Conservation (phyloP, 257 asterid species). For the Solanum commersonii region DNA sequence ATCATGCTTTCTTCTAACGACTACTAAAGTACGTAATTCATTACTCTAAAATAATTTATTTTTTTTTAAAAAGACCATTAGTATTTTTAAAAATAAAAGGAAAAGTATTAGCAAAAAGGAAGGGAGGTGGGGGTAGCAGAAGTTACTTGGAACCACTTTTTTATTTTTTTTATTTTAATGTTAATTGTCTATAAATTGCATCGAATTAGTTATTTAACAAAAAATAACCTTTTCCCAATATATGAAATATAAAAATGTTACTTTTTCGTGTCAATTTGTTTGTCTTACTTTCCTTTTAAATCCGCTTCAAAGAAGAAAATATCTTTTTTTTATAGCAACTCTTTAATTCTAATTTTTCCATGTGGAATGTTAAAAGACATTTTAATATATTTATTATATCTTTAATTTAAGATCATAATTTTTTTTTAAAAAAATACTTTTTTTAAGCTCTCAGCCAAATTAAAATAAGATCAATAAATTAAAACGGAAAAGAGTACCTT, state of each 20-base stretch:
- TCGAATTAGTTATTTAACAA: background rate
- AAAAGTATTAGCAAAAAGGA: background rate
- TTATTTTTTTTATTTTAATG: background rate
- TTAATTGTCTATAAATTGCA: background rate
- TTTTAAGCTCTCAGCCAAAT: background rate
- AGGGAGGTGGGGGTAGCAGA: background rate
- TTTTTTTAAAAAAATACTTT: too few relatives aligned
- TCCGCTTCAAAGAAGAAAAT: rapidly evolving
- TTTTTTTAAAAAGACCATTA: background rate
- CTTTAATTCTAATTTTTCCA: too few relatives aligned
- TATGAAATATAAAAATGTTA: background rate
- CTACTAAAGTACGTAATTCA: background rate
- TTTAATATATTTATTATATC: too few relatives aligned
- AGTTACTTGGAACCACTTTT: background rate
- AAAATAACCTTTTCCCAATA: background rate
- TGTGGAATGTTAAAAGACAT: too few relatives aligned
- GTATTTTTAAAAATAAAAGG: background rate
- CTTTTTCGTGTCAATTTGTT: too few relatives aligned
- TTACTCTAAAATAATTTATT: background rate
- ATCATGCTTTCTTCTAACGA: background rate
- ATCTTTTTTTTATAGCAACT: background rate
- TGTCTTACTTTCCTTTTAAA: too few relatives aligned
- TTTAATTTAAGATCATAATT: too few relatives aligned
- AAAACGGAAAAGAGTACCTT: background rate
- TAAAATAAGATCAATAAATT: background rate